Evolutionary conservation across 1,284 basidiomycete species (phyloP).

Genomic region (Cutaneotrichosporon sp.): DNA sequence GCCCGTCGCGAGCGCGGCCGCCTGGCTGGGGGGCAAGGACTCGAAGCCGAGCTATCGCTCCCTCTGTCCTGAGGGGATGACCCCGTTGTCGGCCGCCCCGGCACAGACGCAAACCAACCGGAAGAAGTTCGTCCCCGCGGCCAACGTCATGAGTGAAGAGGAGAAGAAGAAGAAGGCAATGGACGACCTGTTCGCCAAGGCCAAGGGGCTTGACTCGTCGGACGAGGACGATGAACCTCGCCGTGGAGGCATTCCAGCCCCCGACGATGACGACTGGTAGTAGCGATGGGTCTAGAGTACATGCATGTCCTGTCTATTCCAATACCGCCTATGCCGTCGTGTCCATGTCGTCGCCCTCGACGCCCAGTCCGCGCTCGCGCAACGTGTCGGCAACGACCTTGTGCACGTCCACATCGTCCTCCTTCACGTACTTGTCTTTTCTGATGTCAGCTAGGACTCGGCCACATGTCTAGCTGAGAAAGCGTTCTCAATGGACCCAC

Average conservation of each 20-base stretch:
- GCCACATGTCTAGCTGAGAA: background rate
- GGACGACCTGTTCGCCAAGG: constrained; percentile 43
- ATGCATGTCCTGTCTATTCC: constrained; percentile 6
- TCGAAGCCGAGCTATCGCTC: constrained; percentile 19
- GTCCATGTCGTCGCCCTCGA: constrained; percentile 27
- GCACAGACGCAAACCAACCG: constrained; percentile 23
- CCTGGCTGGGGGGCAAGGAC: constrained; percentile 42
- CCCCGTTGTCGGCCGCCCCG: constrained; percentile 38
- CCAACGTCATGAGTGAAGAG: constrained; percentile 39
- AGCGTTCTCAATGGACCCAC: constrained; percentile 20
- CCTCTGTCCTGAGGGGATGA: constrained; percentile 47
- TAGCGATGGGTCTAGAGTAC: constrained; percentile 1
- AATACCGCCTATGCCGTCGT: constrained; percentile 3
- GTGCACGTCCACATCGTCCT: constrained; percentile 46
- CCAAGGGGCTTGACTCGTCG: constrained; percentile 36
- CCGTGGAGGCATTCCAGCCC: constrained; percentile 28
- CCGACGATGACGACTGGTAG: constrained; percentile 42
- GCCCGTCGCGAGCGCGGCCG: constrained; percentile 22
- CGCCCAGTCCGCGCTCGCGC: constrained; percentile 27
- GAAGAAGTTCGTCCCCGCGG: constrained; percentile 41
- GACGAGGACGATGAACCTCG: constrained; percentile 30
- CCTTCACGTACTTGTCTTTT: constrained; percentile 37
- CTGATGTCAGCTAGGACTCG: constrained; percentile 16
- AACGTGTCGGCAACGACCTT: constrained; percentile 39
- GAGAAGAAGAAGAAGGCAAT: constrained; percentile 41